A percentile compares a stretch with the other conserved stretches of the same genome.
Evolutionary conservation across 805 yeast species (phyloP).

Genomic region (Suhomyces tanzawaensis): DNA sequence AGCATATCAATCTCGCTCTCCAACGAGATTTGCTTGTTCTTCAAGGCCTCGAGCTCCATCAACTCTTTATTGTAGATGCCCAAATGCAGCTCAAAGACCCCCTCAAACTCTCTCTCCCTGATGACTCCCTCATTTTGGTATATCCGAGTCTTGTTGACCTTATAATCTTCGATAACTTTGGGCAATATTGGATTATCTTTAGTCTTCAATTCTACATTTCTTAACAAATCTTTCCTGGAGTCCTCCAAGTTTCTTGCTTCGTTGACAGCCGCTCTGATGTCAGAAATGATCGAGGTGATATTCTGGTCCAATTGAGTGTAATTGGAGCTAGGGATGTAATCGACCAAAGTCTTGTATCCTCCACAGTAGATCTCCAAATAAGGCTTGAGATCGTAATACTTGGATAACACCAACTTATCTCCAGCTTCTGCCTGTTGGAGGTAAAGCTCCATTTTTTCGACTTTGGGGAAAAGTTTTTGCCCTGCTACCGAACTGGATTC

Average conservation of each 20-base stretch:
- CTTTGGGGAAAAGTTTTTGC: constrained; percentile 33
- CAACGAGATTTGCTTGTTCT: constrained; percentile 22
- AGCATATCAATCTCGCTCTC: constrained; percentile 17
- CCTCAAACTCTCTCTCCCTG: constrained; percentile 33
- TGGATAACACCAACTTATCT: constrained; percentile 51
- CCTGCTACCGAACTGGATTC: constrained; percentile 46
- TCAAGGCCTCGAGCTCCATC: constrained; percentile 40
- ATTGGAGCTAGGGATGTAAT: constrained; percentile 40
- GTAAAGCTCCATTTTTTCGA: constrained; percentile 47
- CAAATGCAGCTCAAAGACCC: constrained; percentile 41
- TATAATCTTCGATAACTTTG: constrained; percentile 49
- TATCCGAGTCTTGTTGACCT: constrained; percentile 16
- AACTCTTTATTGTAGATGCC: constrained; percentile 50
- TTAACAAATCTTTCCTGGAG: constrained; percentile 39
- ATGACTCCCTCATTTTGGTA: constrained; percentile 17
- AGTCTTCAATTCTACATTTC: constrained; percentile 44
- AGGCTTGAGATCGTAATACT: constrained; percentile 49
- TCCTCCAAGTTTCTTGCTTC: constrained; percentile 29
- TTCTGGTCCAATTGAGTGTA: constrained; percentile 34
- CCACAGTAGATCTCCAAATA: constrained; percentile 44
- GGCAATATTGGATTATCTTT: constrained; percentile 51
- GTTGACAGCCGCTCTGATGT: constrained; percentile 34
- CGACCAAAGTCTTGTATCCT: constrained; percentile 31
- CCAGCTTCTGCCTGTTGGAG: constrained; percentile 58
- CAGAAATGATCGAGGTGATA: constrained; percentile 26